Base-by-base conservation (phyloP, 2,329 filamentous ascomycete species). In the Fonsecaea pedrosoi region DNA sequence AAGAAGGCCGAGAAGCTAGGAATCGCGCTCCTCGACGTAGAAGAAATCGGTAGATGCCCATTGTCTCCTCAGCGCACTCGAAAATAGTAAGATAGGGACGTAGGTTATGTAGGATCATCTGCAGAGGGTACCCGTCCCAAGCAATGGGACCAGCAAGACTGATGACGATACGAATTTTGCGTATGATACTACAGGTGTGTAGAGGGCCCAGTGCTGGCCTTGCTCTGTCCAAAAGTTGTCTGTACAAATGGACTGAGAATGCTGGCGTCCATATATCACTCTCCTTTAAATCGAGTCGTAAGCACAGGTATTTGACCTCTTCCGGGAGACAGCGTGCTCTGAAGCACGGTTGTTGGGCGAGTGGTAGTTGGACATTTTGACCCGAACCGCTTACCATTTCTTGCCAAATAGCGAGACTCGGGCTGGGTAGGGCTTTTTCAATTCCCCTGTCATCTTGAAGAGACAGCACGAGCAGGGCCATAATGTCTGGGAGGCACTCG, bases 301-400 rank as follows among this genome's bases (percentile, higher is more conserved):
- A 86, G 74, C 91, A 96, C n/a, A 98, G 80, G 64, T 92, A 87
- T 13, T 90, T 84, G 25, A 98, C 84, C 74, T 95, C 89, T 68
- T 90, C 86, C 10, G 90, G 82, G 3, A 99, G 83, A 73, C 90
- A 91, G 71, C 89, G 92, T 34, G 90, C 89, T 71, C 86, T 90
- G 79, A 97, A 98, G 61, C 88, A 89, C 2, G 95, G 95, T 73
- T 98, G 94, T 72, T 97, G 93, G 64, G 90, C 92, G 10, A 89
- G 83, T 2, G 92, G 90, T 7, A 97, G 81, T 12, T 81, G 78
- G 34, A 86, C 84, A 1, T 82, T 80, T 0, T 93, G 93, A 70
- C 89, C 82, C 35, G 90, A 87, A 70, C 89, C 88, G 2, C 77
- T 78, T 70, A 88, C 89, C 74, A 99, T 97, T 34, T 87, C 83